These are phyloP conservation scores for Ustilago nuda DNA, from an alignment of 1,284 basidiomycete genomes.

Conservation along the genomic window DNA sequence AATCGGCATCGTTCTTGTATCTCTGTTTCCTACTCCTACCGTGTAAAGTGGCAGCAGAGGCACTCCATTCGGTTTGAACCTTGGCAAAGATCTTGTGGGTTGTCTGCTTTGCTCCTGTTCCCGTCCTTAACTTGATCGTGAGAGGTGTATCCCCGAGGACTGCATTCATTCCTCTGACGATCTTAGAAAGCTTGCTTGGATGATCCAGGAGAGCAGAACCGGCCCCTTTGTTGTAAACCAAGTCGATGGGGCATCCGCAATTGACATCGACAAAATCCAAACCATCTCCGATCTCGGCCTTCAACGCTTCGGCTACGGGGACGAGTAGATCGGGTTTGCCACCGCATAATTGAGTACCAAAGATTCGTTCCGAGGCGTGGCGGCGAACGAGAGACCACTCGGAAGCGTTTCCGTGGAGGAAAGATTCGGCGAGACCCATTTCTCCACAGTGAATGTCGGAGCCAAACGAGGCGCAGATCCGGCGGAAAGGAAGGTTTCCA, in stretches of 20 bases:
- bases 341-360: constrained; percentile 83
- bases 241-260: constrained; percentile 95
- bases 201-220: constrained; percentile 90
- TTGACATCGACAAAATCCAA: constrained; percentile 95
- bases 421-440: constrained; percentile 73
- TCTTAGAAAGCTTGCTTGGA: constrained; percentile 83
- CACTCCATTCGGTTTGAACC: constrained; percentile 81
- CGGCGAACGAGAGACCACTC: constrained; percentile 67
- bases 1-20: constrained; percentile 68
- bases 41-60: constrained; percentile 85
- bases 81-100: constrained; percentile 85
- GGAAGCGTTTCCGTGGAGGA: constrained; percentile 54
- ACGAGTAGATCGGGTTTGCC: constrained; percentile 75
- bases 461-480: constrained; percentile 85
- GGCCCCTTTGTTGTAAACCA: constrained; percentile 91
- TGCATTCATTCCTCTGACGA: constrained; percentile 89
- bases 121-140: constrained; percentile 91
- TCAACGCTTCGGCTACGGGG: constrained; percentile 85
- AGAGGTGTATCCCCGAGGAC: constrained; percentile 91
- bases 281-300: constrained; percentile 74
- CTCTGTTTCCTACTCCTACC: constrained; percentile 74
- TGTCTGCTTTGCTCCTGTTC: constrained; percentile 78
- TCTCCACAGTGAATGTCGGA: constrained; percentile 96
- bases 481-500: constrained; percentile 93
- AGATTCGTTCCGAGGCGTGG: constrained; percentile 87